phyloP scores from a whole-genome alignment of 2,329 filamentous ascomycete species.

The Aphanocladium album region DNA sequence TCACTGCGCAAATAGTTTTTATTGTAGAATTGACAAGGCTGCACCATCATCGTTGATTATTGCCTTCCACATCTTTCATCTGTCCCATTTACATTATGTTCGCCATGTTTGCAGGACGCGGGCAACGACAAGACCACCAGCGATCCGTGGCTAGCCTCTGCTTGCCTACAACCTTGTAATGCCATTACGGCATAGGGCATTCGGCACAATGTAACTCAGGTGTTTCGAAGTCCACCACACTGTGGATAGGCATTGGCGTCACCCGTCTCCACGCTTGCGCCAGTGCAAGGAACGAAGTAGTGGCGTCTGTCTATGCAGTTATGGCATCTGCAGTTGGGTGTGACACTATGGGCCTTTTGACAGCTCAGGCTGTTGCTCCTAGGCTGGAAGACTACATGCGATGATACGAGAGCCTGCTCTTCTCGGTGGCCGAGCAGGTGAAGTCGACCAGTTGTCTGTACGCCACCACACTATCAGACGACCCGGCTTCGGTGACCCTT shows the following conservation, averaged over 20 bases:
- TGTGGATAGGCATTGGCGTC: not conserved
- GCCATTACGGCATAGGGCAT: not conserved
- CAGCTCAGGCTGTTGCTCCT: not conserved
- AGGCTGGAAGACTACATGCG: not conserved
- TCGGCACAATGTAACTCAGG: not conserved
- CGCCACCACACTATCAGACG: slow-evolving; percentile 6
- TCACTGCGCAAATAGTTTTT: too few species aligned
- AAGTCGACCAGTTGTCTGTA: not conserved
- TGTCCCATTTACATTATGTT: too few species aligned
- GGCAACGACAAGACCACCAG: too few species aligned
- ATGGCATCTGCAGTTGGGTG: slow-evolving; percentile 3
- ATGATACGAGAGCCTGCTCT: not conserved
- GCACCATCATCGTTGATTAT: too few species aligned
- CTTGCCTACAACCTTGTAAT: not conserved
- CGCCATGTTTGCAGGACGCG: too few species aligned
- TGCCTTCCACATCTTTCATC: too few species aligned
- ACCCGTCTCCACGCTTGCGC: not conserved
- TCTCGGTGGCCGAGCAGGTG: not conserved
- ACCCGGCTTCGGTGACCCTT: not conserved
- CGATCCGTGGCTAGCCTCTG: too few species aligned
- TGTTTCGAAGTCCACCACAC: not conserved
- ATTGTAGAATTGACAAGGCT: too few species aligned
- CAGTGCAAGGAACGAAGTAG: not conserved
- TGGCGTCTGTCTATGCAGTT: slow-evolving; percentile 4
- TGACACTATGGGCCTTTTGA: not conserved